Evolutionary conservation across 2,329 filamentous ascomycete genomes (phyloP), one percentile per base, ranked within the genome.

Genomic region (Xylariomycetidae sp.): DNA sequence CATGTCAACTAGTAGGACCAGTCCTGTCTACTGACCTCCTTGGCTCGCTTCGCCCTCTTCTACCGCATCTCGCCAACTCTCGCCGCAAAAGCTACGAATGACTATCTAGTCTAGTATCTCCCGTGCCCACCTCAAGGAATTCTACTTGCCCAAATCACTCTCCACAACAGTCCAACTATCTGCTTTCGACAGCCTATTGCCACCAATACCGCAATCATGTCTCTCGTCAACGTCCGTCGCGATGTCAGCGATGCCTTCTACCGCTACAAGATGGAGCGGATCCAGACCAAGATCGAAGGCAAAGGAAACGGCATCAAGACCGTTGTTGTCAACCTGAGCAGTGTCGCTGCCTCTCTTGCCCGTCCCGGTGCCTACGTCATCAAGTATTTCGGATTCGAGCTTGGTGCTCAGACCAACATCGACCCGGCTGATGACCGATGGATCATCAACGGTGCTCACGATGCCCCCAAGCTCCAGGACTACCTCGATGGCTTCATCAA

Each of bases 261-360:
- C 73, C 92, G 92, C 65, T 98, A 98, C 82, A 98, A 98, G 80
- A 98, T 98, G 92, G 92, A 96, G 72, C 83, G 81, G 54, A 73
- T 98, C 61, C 87, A 94, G 74, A 95, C 92, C 64, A 98, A 98
- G 76, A 93, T 98, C 55, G 92, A 98, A 71, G 92, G 92, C 68
- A 98, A 98, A 70, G 92, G 92, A 51, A 98, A 98, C 71, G 92
- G 92, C 60, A 98, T 98, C 79, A 98, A 98, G 75, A 98, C 75
- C 54, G 92, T 98, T 57, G 82, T 98, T 53, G 87, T 94, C 76
- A 98, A 98, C 67, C 70, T 98, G 59, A 86, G 81, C 74, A 93
- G 85, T 59, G 88, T 98, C 51, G 89, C 90, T 53, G 74, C 85
- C 57, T 93, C 90, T 44, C 79, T 98, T 51, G 87, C 86, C 55